phyloP scores from a whole-genome alignment of 139 green algal genomes.

The Choricystis sp. region DNA sequence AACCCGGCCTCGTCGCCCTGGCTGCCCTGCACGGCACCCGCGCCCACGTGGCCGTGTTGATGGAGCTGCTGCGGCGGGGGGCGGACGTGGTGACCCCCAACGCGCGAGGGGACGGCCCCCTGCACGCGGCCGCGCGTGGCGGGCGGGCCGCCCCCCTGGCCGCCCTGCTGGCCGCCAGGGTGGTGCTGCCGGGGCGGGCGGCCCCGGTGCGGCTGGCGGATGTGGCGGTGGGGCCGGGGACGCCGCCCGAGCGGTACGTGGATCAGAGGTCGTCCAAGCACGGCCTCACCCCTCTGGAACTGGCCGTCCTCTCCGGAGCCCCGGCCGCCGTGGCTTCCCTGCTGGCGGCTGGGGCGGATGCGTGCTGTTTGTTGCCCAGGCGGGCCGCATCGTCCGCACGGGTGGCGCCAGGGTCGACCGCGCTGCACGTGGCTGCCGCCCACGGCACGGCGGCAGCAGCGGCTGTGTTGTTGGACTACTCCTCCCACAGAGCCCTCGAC shows the following conservation, averaged over 20 bases:
- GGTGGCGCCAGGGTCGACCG: not conserved
- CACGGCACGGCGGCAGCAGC: not conserved
- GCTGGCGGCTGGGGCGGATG: not conserved
- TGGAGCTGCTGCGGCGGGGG: not conserved
- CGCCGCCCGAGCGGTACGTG: not conserved
- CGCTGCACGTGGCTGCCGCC: not conserved
- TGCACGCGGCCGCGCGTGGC: not conserved
- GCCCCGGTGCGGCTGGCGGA: not conserved
- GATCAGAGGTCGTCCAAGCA: not conserved
- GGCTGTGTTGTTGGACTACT: not conserved
- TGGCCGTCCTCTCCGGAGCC: not conserved
- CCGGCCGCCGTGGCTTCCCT: not conserved
- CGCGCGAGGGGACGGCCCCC: not conserved
- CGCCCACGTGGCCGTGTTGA: not conserved
- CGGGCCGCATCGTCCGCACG: no score
- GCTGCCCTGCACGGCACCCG: not conserved
- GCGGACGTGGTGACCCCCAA: not conserved
- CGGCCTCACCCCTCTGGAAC: not conserved
- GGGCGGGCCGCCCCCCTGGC: not conserved
- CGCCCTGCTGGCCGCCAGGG: not conserved
- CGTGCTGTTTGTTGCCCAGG: not conserved
- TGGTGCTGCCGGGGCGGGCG: not conserved
- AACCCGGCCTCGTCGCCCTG: no score
- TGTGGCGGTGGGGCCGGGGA: no score
- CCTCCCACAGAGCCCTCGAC: not conserved